Evolutionary conservation across 2,329 filamentous ascomycete species (phyloP).

Genomic region (Trichoderma arundinaceum): DNA sequence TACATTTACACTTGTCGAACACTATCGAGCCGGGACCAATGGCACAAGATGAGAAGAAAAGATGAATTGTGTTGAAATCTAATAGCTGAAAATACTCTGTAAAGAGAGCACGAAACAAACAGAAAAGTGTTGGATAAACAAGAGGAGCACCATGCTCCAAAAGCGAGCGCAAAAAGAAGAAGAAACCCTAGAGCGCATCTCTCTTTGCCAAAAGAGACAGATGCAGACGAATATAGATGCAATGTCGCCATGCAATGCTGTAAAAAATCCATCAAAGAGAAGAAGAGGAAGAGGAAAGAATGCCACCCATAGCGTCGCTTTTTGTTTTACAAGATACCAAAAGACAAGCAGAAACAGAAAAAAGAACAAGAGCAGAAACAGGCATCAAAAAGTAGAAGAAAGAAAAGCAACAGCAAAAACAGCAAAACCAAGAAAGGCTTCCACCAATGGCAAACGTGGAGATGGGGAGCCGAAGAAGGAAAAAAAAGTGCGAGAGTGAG

Average conservation of each 20-base stretch:
- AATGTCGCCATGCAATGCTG: too few species aligned
- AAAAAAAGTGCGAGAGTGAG: too few species aligned
- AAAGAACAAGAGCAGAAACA: neutral
- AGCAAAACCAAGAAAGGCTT: neutral
- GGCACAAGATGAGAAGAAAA: too few species aligned
- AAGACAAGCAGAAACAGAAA: neutral
- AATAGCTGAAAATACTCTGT: neutral
- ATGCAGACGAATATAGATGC: constrained; percentile 5
- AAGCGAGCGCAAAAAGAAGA: constrained; percentile 1
- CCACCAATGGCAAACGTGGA: too few species aligned
- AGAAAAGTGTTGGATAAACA: neutral
- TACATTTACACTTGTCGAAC: too few species aligned
- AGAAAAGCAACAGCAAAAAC: neutral
- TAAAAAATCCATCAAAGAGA: neutral
- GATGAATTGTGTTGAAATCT: neutral
- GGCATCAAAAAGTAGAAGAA: neutral
- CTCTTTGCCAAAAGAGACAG: neutral
- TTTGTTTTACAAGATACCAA: neutral
- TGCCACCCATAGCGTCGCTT: neutral
- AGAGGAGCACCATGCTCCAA: neutral
- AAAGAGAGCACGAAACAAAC: neutral
- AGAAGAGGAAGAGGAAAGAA: neutral
- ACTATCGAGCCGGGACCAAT: too few species aligned
- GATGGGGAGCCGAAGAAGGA: neutral
- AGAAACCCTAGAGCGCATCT: neutral